Conservation (phyloP, 2,329 filamentous ascomycete species). For the Fusarium chaquense region DNA sequence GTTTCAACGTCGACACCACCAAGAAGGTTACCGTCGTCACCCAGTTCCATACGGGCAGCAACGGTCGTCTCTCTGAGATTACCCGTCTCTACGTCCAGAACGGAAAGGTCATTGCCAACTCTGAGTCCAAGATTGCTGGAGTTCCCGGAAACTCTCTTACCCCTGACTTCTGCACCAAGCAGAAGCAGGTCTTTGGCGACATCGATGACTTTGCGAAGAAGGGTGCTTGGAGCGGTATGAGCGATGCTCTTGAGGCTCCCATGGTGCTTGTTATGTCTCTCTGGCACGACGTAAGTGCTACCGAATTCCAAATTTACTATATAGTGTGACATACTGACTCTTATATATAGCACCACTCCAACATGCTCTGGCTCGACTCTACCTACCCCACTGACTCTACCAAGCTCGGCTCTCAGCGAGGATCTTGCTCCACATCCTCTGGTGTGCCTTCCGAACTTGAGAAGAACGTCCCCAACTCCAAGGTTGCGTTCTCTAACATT, state of each 20-base stretch:
- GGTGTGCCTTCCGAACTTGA: slow-evolving; percentile 61
- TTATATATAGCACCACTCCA: slow-evolving; percentile 61
- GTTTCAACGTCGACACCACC: slow-evolving; percentile 69
- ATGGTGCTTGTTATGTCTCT: slow-evolving; percentile 65
- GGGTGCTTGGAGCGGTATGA: slow-evolving; percentile 71
- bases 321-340: slow-evolving; percentile 13
- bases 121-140: slow-evolving; percentile 55
- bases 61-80: slow-evolving; percentile 69
- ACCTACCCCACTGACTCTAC: slow-evolving; percentile 67
- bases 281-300: slow-evolving; percentile 69
- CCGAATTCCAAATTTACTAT: not conserved
- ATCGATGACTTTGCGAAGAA: slow-evolving; percentile 63
- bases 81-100: slow-evolving; percentile 75
- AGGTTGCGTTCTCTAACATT: slow-evolving; percentile 71
- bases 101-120: slow-evolving; percentile 69
- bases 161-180: slow-evolving; percentile 66
- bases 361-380: slow-evolving; percentile 82
- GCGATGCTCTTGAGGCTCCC: slow-evolving; percentile 55
- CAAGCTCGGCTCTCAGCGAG: slow-evolving; percentile 63
- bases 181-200: slow-evolving; percentile 70
- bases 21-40: slow-evolving; percentile 74
- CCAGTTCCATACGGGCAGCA: slow-evolving; percentile 66
- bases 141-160: slow-evolving; percentile 64
- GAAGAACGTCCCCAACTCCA: slow-evolving; percentile 58
- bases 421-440: slow-evolving; percentile 64